Base-by-base conservation (phyloP, 2,329 filamentous ascomycete species). In the Lachnellula hyalina region DNA sequence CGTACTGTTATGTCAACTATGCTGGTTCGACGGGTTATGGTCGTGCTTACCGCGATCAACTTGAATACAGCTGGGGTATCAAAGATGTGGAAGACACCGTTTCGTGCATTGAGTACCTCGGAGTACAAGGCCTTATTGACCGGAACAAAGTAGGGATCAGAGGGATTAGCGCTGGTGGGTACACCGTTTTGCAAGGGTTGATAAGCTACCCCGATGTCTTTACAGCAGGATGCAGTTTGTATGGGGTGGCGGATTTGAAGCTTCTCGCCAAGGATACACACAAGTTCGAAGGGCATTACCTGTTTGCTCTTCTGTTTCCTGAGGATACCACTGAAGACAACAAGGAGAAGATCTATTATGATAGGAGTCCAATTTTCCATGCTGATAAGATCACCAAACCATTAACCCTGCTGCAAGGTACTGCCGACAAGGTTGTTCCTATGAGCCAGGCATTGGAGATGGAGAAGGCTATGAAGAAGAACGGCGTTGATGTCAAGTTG, bases 351-450 rank as follows among this genome's bases (percentile, higher is more conserved):
- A 70, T 78, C 3, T 75, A 74, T 42, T 66, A 65, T 4, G 75
- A 77, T 44, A 68, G 79, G 12, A 81, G 78, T 53, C 77, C 80
- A 0, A 65, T 78, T 14, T 74, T 72, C 46, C 72, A 77, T 50
- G 77, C 75, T 0, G 69, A 74, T n/a, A 70, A 72, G 51, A 79
- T 82, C 52, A 69, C 67, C 40, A 69, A 75, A 2, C 78, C 80
- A 0, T 63, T 85, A 21, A 65, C 84, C 36, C 67, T 86, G n/a
- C 60, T 85, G 5, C 78, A 84, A 21, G 83, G 82, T 0, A 73
- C 72, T 2, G 69, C 69, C 4, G 83, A 86, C 61, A 76, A 75
- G 41, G 75, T 85, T 1, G 83, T 85, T 15, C 82, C 82, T 0
- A 65, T 79, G n/a, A 72, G 74, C 15, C 83, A 86, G 64, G 78